Evolutionary conservation across 176 grass and related monocot species (phyloP).

Genomic region (Oryza longistaminata): DNA sequence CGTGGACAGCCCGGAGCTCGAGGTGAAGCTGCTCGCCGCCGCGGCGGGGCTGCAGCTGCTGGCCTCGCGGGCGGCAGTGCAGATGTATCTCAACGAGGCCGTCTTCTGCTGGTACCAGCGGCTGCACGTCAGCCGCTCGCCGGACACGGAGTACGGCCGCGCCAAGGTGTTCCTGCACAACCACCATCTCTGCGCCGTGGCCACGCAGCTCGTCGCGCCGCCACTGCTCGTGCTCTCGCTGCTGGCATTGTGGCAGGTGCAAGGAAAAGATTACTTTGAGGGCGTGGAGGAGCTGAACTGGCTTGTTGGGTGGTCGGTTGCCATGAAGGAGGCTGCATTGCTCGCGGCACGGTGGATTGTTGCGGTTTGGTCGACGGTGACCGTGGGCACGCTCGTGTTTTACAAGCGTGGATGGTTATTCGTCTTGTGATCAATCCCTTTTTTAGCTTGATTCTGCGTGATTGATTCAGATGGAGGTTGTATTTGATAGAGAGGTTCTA

Average conservation of each 20-base stretch:
- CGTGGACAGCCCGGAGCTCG: conserved; percentile 28
- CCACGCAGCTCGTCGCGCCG: conserved; percentile 63
- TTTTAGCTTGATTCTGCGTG: not conserved
- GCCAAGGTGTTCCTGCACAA: conserved; percentile 97
- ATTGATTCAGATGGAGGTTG: conserved; percentile 26
- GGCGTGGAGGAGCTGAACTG: conserved; percentile 39
- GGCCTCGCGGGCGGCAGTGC: conserved; percentile 65
- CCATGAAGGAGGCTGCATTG: conserved; percentile 72
- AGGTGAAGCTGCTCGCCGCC: conserved; percentile 45
- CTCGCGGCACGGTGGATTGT: conserved; percentile 71
- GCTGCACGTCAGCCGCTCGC: conserved; percentile 56
- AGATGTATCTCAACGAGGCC: conserved; percentile 94
- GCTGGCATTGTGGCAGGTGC: conserved; percentile 61
- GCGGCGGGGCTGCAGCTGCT: conserved; percentile 60
- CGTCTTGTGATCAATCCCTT: conserved; percentile 56
- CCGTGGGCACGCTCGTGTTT: conserved; percentile 54
- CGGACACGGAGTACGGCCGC: conserved; percentile 81
- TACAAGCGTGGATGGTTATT: conserved; percentile 79
- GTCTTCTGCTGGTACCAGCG: conserved; percentile 97
- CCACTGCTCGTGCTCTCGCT: conserved; percentile 63
- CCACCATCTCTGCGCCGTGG: conserved; percentile 68
- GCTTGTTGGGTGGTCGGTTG: conserved; percentile 58
- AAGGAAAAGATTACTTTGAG: conserved; percentile 68
- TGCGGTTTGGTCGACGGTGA: conserved; percentile 58
- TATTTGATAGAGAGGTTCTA: conserved; percentile 39